A percentile compares a stretch with the other conserved stretches of the same genome.
Evolutionary conservation across 768 basidiomycete genomes (phyloP).

Genomic region (Panaeolus cyanescens): DNA sequence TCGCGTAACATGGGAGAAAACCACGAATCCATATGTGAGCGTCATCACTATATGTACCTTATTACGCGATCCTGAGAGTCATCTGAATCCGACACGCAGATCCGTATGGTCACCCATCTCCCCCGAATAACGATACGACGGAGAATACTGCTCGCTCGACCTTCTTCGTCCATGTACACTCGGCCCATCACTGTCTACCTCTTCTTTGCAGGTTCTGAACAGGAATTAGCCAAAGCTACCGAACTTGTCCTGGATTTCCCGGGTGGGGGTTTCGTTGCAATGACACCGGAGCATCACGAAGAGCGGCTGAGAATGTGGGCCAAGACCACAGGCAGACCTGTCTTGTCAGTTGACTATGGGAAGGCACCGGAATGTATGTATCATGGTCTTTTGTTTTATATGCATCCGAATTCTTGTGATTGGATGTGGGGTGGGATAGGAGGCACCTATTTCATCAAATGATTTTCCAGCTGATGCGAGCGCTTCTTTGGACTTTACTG

Average conservation of each 20-base stretch:
- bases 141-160: conserved; percentile 83
- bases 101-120: conserved; percentile 67
- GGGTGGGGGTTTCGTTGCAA: conserved; percentile 95
- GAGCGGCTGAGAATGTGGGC: conserved; percentile 92
- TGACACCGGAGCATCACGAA: conserved; percentile 96
- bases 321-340: conserved; percentile 69
- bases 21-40: conserved; percentile 85
- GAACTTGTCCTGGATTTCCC: conserved; percentile 93
- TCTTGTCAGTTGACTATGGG: conserved; percentile 90
- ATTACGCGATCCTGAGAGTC: not conserved
- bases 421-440: not conserved
- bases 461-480: not conserved
- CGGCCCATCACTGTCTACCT: conserved; percentile 85
- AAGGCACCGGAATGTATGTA: conserved; percentile 92
- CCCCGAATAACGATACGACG: conserved; percentile 67
- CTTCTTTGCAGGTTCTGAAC: conserved; percentile 74
- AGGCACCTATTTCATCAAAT: not conserved
- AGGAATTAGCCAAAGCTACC: conserved; percentile 61
- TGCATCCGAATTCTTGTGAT: conserved; percentile 20
- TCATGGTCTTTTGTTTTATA: conserved; percentile 49
- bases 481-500: conserved; percentile 4
- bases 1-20: conserved; percentile 96
- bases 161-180: conserved; percentile 69
- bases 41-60: conserved; percentile 1
- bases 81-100: conserved; percentile 37